Percentiles rank a stretch among this genome's conserved stretches.
These are phyloP conservation scores for Trichoderma sp. DNA, from an alignment of 2,329 filamentous ascomycete genomes.

Conservation along the genomic window DNA sequence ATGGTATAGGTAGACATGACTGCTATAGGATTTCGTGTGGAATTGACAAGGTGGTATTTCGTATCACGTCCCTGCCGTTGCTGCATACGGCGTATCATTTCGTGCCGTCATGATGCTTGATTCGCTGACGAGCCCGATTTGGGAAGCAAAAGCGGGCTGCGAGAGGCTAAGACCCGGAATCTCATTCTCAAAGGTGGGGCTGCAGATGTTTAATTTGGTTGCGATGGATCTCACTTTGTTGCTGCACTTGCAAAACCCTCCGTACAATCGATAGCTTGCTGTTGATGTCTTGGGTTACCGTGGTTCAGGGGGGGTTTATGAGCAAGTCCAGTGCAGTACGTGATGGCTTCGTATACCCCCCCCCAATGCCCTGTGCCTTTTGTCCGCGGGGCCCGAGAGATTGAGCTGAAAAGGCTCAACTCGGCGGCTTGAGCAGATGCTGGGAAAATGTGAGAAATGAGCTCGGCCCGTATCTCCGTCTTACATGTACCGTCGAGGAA, in stretches of 20 bases:
- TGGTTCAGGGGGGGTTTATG: neutral
- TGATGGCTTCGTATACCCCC: neutral
- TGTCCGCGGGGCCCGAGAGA: slow-evolving; percentile 18
- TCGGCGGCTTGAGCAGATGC: neutral
- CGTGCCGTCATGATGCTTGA: neutral
- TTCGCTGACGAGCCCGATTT: slow-evolving; percentile 2
- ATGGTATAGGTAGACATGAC: neutral
- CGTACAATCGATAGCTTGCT: neutral
- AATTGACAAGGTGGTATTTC: neutral
- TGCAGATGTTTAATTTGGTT: slow-evolving; percentile 7
- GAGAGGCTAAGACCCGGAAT: slow-evolving; percentile 2
- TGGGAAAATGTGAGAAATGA: slow-evolving; percentile 9
- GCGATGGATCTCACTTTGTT: neutral
- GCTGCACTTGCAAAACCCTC: neutral
- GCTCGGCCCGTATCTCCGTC: slow-evolving; percentile 7
- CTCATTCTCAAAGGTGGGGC: neutral
- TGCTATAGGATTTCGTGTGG: neutral
- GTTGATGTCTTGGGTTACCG: slow-evolving; percentile 3
- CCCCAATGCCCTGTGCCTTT: neutral
- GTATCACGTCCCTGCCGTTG: neutral
- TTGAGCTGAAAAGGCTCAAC: neutral
- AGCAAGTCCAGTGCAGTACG: neutral
- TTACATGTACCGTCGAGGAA: neutral
- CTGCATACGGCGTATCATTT: neutral
- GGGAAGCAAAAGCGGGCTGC: neutral